phyloP scores from a whole-genome alignment of 2,329 filamentous ascomycete species.

The Pseudogymnoascus sp. region DNA sequence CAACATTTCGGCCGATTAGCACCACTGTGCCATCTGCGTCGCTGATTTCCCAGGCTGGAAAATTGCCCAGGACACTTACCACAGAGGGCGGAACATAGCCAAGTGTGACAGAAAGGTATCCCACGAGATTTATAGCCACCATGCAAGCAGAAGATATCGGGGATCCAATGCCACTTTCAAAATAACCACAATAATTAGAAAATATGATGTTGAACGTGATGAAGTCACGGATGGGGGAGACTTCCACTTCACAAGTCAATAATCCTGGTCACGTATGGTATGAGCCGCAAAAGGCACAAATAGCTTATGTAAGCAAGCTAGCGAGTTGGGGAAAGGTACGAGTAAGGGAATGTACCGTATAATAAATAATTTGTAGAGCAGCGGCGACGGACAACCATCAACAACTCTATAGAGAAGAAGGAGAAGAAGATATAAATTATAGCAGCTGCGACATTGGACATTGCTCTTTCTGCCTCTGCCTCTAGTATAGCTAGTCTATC shows the following conservation, averaged over 20 bases:
- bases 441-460: background rate
- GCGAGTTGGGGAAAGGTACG: background rate
- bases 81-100: too few species aligned
- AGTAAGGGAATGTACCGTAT: background rate
- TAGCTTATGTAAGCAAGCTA: background rate
- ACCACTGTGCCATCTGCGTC: too few species aligned
- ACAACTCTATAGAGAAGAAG: background rate
- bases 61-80: too few species aligned
- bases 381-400: background rate
- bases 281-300: background rate
- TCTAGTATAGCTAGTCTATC: background rate
- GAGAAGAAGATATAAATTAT: background rate
- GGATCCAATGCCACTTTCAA: background rate
- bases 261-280: background rate
- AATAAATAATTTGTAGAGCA: background rate
- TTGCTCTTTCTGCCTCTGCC: background rate
- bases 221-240: constrained; percentile 1
- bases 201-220: background rate
- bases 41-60: too few species aligned
- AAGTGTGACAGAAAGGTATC: background rate
- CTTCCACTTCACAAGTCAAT: background rate
- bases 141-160: background rate
- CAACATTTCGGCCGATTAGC: too few species aligned
- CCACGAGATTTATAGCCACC: background rate
- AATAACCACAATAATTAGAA: constrained; percentile 2